phyloP scores from a whole-genome alignment of 495 filamentous ascomycete species.

The Trichocladium uniseriatum region DNA sequence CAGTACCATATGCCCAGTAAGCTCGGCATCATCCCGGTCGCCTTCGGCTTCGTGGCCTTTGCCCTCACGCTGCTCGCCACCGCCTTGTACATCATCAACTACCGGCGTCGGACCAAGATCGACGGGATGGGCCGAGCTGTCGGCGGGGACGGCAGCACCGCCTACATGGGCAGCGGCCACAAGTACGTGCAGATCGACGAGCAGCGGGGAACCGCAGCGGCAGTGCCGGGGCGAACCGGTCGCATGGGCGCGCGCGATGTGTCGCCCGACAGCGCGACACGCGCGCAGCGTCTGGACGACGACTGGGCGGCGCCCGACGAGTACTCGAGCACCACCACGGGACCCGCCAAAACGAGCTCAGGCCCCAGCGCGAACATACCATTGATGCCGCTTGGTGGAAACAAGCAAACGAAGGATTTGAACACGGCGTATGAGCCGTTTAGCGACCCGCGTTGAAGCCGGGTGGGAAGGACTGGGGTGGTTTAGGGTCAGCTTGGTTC shows the following conservation, averaged over 20 bases:
- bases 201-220: conserved; percentile 7
- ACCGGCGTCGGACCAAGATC: not conserved
- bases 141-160: not conserved
- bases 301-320: conserved; percentile 21
- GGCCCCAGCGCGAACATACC: not conserved
- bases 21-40: conserved; percentile 16
- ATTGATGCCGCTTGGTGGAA: conserved; percentile 4
- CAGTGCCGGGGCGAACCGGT: too few species aligned
- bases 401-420: conserved; percentile 11
- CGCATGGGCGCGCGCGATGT: not conserved
- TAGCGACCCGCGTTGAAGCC: not conserved
- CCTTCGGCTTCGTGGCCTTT: conserved; percentile 22
- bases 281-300: conserved; percentile 8
- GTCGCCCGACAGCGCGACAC: not conserved
- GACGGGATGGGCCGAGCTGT: not conserved
- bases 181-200: conserved; percentile 31
- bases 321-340: too few species aligned
- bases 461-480: too few species aligned
- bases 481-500: too few species aligned
- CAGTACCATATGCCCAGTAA: conserved; percentile 18
- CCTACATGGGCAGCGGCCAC: conserved; percentile 13
- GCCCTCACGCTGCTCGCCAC: conserved; percentile 12
- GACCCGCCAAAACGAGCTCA: not conserved
- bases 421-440: conserved; percentile 16
- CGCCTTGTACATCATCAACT: conserved; percentile 10